phyloP scores from a whole-genome alignment of 192 early-diverging fungal species.

The Bifiguratus adelaidae region DNA sequence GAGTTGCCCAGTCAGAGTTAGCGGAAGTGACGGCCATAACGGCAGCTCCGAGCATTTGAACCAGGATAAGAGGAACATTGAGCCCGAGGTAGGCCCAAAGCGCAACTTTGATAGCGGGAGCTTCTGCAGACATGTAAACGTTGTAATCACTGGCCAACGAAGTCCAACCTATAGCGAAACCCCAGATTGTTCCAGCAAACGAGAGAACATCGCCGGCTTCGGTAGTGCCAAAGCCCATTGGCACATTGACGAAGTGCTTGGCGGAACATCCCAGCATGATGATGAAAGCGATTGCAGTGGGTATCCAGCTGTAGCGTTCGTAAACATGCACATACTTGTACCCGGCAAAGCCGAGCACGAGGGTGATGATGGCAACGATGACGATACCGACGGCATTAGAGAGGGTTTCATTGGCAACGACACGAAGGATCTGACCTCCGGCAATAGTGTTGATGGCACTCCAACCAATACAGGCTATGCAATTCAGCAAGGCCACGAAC shows the following conservation, averaged over 20 bases:
- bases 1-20: conserved; percentile 2
- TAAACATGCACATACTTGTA: conserved; percentile 18
- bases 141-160: conserved; percentile 6
- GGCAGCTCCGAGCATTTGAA: conserved; percentile 8
- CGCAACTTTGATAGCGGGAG: not conserved
- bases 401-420: conserved; percentile 2
- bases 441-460: conserved; percentile 17
- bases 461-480: conserved; percentile 15
- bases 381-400: conserved; percentile 15
- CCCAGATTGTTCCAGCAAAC: conserved; percentile 5
- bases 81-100: not conserved
- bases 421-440: conserved; percentile 13
- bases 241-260: conserved; percentile 2
- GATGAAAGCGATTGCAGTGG: conserved; percentile 2
- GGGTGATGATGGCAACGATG: conserved; percentile 10
- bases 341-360: conserved; percentile 19
- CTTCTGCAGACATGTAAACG: conserved; percentile 7
- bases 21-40: conserved; percentile 3
- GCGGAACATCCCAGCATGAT: conserved; percentile 1
- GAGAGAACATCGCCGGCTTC: conserved; percentile 10
- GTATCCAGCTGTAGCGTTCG: conserved; percentile 8
- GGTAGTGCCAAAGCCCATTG: not conserved
- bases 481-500: conserved; percentile 17
- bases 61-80: conserved; percentile 5
- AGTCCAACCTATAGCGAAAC: conserved; percentile 5